Conservation (phyloP, 176 grass and related monocot species). For the Oryza nivara region DNA sequence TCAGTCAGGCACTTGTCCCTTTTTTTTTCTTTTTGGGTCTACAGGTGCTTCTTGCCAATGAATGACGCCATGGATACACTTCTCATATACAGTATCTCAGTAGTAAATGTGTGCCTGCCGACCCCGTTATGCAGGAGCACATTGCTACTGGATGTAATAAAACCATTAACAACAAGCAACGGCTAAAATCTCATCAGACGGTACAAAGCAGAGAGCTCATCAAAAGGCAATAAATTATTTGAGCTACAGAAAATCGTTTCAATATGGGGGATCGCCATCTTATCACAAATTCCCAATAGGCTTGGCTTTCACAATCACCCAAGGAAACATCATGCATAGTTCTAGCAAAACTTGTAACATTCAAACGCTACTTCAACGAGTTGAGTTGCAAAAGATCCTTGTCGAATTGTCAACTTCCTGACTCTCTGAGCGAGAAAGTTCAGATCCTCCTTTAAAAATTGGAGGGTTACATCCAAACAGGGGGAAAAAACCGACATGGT, state of each 20-base stretch:
- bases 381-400: neutral
- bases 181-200: neutral
- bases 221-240: neutral
- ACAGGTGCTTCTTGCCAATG: no score
- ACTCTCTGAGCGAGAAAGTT: slow-evolving; percentile 18
- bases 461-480: slow-evolving; percentile 54
- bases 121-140: no score
- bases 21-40: no score
- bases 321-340: neutral
- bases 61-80: no score
- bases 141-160: no score
- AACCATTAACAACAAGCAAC: neutral
- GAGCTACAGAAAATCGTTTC: neutral
- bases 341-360: neutral
- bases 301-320: neutral
- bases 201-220: neutral
- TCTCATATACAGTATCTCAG: no score
- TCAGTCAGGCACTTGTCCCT: no score
- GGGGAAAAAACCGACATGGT: neutral
- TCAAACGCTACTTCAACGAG: neutral
- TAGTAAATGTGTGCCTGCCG: no score
- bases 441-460: slow-evolving; percentile 55
- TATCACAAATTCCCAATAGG: neutral
- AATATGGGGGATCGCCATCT: neutral
- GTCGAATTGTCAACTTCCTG: neutral